phyloP scores from a whole-genome alignment of 805 yeast species.

The Deakozyma indianensis region DNA sequence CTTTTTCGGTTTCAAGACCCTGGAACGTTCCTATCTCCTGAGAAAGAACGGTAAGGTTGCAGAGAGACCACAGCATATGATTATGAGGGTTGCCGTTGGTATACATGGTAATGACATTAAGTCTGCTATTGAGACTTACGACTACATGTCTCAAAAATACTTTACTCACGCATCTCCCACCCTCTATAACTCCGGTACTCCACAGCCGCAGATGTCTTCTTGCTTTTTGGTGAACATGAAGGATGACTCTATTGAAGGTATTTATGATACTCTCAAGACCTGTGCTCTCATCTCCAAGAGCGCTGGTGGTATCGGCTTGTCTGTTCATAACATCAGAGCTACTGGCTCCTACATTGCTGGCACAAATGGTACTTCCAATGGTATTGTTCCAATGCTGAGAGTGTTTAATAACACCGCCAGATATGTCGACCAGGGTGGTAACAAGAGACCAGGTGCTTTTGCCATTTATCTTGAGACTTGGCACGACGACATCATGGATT shows the following conservation, averaged over 20 bases:
- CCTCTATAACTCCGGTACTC: slow-evolving; percentile 78
- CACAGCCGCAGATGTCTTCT: slow-evolving; percentile 66
- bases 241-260: slow-evolving; percentile 87
- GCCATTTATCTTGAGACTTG: slow-evolving; percentile 89
- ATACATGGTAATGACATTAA: slow-evolving; percentile 62
- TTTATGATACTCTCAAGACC: slow-evolving; percentile 70
- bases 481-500: slow-evolving; percentile 81
- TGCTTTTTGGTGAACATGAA: slow-evolving; percentile 83
- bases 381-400: slow-evolving; percentile 83
- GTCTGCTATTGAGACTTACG: slow-evolving; percentile 65
- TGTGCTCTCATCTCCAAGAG: slow-evolving; percentile 82
- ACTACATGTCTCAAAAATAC: slow-evolving; percentile 67
- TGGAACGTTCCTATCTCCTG: slow-evolving; percentile 73
- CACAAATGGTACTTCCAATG: slow-evolving; percentile 75
- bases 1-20: slow-evolving; percentile 86
- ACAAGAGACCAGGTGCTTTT: slow-evolving; percentile 92
- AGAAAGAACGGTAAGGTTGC: slow-evolving; percentile 49
- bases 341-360: slow-evolving; percentile 77
- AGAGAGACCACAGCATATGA: slow-evolving; percentile 85
- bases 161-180: slow-evolving; percentile 94
- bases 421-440: slow-evolving; percentile 95
- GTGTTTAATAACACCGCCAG: slow-evolving; percentile 90
- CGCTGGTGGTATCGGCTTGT: slow-evolving; percentile 90
- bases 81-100: slow-evolving; percentile 85
- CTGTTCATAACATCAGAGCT: slow-evolving; percentile 70